Base-by-base conservation (phyloP, 2,329 filamentous ascomycete genomes). In the Colletotrichum lindemuthianum region DNA sequence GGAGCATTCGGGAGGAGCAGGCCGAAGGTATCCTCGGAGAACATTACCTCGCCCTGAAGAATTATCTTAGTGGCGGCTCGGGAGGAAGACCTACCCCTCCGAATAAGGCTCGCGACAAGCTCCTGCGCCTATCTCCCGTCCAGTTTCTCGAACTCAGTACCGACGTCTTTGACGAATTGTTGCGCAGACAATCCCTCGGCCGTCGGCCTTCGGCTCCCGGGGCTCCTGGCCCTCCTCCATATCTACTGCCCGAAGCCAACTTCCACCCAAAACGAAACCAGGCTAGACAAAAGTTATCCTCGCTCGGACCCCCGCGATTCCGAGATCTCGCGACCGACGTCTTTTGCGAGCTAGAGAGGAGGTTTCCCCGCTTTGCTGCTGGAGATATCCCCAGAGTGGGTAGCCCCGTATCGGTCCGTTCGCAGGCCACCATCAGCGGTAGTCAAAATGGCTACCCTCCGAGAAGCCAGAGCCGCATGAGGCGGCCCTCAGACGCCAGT, bases 211-310 rank as follows among this genome's bases (percentile, higher is more conserved):
- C 84, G 24, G 85, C 83, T 69, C 81, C 82, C 32, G 78, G 79
- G 16, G 82, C 82, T 51, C 82, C 80, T 67, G 76, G 79, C 4
- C 84, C 86, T n/a, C 92, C 93, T 2, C 81, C 87, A 11, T 96
- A 89, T 74, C 86, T 99, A 6, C 81, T 92, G 32, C 92, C 96
- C n/a, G 93, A 95, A 75, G 86, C 90, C 69, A 90, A 89, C 68
- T 98, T 98, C 78, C 96, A 99, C 77, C 93, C 94, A 2, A 99
- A 98, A 79, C 90, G 96, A 68, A 99, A 99, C 75, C 94, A 98
- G 76, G 96, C 96, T n/a, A 88, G 96, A 44, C 93, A 97, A 77
- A 96, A 97, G 76, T 86, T 99, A 16, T 95, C 93, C 0, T 97
- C 94, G 0, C 86, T 99, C 12, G 93, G 93, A 3, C 89, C 91